A percentile compares a stretch with the other conserved stretches of the same genome.
Conservation (phyloP, 139 green algal species). For the Chlamydomonas sphaeroides region DNA sequence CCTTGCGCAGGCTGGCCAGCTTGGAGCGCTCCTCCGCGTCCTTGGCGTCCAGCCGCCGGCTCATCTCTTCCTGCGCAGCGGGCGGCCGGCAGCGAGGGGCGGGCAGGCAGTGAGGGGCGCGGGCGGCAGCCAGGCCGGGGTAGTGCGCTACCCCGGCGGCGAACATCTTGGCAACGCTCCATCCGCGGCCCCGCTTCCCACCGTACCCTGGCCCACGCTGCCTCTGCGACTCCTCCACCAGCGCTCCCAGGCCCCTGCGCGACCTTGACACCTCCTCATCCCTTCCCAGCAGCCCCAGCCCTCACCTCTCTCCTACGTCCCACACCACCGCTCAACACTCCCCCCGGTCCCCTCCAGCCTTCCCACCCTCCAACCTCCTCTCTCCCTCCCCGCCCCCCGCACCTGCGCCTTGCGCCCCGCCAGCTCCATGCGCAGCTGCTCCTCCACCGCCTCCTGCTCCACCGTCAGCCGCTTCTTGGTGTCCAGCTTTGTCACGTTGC, state of each 20-base stretch:
- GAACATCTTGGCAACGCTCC: too few species aligned
- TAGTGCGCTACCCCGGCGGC: too few species aligned
- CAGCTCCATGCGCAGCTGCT: slow-evolving; percentile 67
- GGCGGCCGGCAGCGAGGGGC: too few species aligned
- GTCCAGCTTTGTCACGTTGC: slow-evolving; percentile 34
- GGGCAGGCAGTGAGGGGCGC: too few species aligned
- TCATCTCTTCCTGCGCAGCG: slow-evolving; percentile 6
- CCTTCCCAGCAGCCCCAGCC: background rate
- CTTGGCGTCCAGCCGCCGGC: slow-evolving; percentile 49
- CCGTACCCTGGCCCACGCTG: too few species aligned
- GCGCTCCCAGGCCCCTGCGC: too few species aligned
- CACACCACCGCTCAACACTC: background rate
- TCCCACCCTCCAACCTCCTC: too few species aligned
- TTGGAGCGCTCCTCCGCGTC: slow-evolving; percentile 49
- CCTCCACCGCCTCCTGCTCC: slow-evolving; percentile 59
- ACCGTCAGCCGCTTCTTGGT: slow-evolving; percentile 29
- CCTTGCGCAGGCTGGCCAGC: slow-evolving; percentile 50
- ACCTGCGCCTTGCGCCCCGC: slow-evolving; percentile 34
- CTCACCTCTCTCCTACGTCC: background rate
- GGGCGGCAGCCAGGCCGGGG: too few species aligned
- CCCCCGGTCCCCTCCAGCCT: background rate
- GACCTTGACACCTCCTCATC: too few species aligned
- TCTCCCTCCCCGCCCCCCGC: too few species aligned
- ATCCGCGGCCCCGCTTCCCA: too few species aligned
- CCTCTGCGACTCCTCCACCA: too few species aligned